Percentiles rank a stretch among this genome's conserved stretches.
These are phyloP conservation scores for Physaria fendleri DNA, from an alignment of 345 rosid species.

Conservation along the genomic window DNA sequence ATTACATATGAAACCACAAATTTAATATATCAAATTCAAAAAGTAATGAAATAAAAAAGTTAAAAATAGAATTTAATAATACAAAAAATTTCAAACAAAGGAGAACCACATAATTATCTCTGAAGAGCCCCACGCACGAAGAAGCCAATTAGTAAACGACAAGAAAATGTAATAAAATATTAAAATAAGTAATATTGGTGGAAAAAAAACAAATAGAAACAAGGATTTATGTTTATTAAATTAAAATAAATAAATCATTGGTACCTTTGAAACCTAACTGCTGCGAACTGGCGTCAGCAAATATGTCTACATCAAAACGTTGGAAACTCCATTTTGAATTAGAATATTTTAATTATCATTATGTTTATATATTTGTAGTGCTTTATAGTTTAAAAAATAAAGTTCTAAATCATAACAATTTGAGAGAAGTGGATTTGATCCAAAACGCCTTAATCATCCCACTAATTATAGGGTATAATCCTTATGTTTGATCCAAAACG, in stretches of 20 bases:
- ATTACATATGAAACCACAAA: slow-evolving; percentile 9
- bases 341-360: slow-evolving; percentile 1
- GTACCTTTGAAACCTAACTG: slow-evolving; percentile 38
- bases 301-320: slow-evolving; percentile 38
- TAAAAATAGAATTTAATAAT: not conserved
- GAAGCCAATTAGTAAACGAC: slow-evolving; percentile 24
- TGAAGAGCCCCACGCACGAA: slow-evolving; percentile 19
- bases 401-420: not conserved
- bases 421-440: slow-evolving; percentile 11
- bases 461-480: not conserved
- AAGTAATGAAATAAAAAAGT: not conserved
- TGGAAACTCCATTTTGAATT: slow-evolving; percentile 31
- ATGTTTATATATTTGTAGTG: not conserved
- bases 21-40: slow-evolving; percentile 5
- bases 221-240: slow-evolving; percentile 17
- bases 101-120: slow-evolving; percentile 23
- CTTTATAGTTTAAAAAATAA: not conserved
- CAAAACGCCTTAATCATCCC: slow-evolving; percentile 1
- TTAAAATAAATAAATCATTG: slow-evolving; percentile 23
- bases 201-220: slow-evolving; percentile 14
- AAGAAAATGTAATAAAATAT: slow-evolving; percentile 6
- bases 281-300: slow-evolving; percentile 37
- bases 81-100: not conserved
- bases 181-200: slow-evolving; percentile 17
- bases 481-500: slow-evolving; percentile 6